Evolutionary conservation across 1,139 yeast genomes (phyloP).

Genomic region (Debaryomyces nepalensis): DNA sequence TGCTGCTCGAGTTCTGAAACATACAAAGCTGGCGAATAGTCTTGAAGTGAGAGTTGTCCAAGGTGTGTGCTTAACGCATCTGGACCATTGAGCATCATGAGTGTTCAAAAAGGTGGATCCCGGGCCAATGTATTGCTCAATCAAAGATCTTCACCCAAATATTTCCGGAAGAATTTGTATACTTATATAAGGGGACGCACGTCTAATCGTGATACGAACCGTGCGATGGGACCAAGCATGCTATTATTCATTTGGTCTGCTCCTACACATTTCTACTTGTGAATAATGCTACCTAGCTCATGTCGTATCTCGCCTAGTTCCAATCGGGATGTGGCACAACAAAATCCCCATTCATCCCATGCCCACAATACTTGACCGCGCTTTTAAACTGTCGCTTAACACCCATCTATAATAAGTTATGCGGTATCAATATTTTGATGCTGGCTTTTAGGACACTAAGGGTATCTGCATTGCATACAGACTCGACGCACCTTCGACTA

Average conservation of each 20-base stretch:
- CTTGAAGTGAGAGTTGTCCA: conserved; percentile 33
- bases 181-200: conserved; percentile 3
- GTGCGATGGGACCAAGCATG: background rate
- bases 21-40: conserved; percentile 56
- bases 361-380: conserved; percentile 1
- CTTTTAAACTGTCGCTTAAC: conserved; percentile 2
- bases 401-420: background rate
- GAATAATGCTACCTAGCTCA: background rate
- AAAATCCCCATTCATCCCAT: conserved; percentile 2
- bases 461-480: conserved; percentile 1
- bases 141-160: background rate
- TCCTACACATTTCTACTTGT: background rate
- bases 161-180: conserved; percentile 1
- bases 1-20: conserved; percentile 55
- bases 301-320: conserved; percentile 1
- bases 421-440: background rate
- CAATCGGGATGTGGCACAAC: conserved; percentile 2
- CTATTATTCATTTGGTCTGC: conserved; percentile 1
- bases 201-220: background rate
- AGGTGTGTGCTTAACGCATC: background rate
- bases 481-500: conserved; percentile 4
- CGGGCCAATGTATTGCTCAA: conserved; percentile 2
- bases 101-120: conserved; percentile 1
- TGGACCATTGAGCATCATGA: conserved; percentile 8
- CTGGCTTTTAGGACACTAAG: background rate